Percentiles rank a stretch among this genome's conserved stretches.
These are phyloP conservation scores for Rubroboletus satanas DNA, from an alignment of 768 basidiomycete species.

Conservation along the genomic window DNA sequence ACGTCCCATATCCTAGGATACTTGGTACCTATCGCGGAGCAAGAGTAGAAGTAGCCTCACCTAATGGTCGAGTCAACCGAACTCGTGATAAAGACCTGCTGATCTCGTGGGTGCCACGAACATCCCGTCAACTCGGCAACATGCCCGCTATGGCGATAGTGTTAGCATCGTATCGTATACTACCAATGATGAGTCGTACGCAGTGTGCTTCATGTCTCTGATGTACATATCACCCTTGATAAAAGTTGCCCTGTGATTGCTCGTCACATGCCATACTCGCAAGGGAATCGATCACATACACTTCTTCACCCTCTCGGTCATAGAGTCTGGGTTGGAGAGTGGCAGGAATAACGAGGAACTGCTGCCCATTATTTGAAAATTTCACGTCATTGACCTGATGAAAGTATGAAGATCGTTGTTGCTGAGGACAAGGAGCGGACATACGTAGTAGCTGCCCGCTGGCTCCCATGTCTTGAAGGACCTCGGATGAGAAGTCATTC, in stretches of 20 bases:
- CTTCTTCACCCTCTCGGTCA: constrained; percentile 88
- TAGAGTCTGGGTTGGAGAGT: constrained; percentile 86
- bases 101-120: constrained; percentile 88
- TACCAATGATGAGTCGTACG: constrained; percentile 49
- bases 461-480: constrained; percentile 98
- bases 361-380: constrained; percentile 83
- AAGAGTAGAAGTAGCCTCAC: constrained; percentile 37
- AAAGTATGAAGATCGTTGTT: not conserved
- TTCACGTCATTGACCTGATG: constrained; percentile 83
- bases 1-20: constrained; percentile 84
- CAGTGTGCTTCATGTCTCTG: constrained; percentile 98
- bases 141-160: constrained; percentile 66
- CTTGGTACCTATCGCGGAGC: constrained; percentile 1
- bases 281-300: constrained; percentile 50
- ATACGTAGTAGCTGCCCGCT: constrained; percentile 86
- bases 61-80: constrained; percentile 96
- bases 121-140: constrained; percentile 89
- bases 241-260: constrained; percentile 64
- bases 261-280: constrained; percentile 40
- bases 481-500: constrained; percentile 86
- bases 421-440: constrained; percentile 11
- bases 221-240: constrained; percentile 98
- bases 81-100: constrained; percentile 81
- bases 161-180: constrained; percentile 7
- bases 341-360: constrained; percentile 84